These are phyloP conservation scores for Geosmithia morbida DNA, from an alignment of 2,329 filamentous ascomycete genomes.

Conservation along the genomic window DNA sequence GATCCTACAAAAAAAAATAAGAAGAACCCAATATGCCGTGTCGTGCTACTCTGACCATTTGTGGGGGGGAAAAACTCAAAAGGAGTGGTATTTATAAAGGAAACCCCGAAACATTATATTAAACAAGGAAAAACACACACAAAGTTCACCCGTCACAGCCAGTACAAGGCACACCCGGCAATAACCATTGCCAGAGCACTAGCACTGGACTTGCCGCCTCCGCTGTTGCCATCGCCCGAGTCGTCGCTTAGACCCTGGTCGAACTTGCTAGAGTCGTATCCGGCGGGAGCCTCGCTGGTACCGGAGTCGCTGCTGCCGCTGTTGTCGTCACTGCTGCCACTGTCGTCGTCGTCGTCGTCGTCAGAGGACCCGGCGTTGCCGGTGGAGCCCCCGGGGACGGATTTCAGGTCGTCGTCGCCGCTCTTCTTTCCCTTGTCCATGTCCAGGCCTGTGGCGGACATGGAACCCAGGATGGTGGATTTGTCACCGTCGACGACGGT, in stretches of 20 bases:
- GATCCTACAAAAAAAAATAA: not conserved
- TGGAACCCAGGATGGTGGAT: slow-evolving; percentile 60
- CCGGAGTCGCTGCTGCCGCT: slow-evolving; percentile 10
- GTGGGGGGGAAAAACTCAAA: not conserved
- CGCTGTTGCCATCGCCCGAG: slow-evolving; percentile 16
- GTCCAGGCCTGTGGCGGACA: slow-evolving; percentile 69
- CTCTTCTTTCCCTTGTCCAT: slow-evolving; percentile 34
- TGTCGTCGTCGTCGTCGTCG: slow-evolving; percentile 10
- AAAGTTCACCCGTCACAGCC: slow-evolving; percentile 11
- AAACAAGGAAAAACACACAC: not conserved
- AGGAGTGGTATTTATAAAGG: not conserved
- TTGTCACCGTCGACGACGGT: slow-evolving; percentile 66
- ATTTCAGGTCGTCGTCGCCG: slow-evolving; percentile 6
- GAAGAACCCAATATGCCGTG: not conserved
- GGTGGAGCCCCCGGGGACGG: slow-evolving; percentile 13
- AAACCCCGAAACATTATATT: not conserved
- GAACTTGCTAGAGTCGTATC: slow-evolving; percentile 23
- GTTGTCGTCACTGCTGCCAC: slow-evolving; percentile 9
- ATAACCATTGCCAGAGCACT: slow-evolving; percentile 22
- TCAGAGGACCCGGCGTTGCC: slow-evolving; percentile 9
- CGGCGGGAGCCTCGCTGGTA: slow-evolving; percentile 5
- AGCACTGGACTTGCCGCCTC: slow-evolving; percentile 14
- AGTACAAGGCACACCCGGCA: slow-evolving; percentile 18
- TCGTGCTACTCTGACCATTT: not conserved
- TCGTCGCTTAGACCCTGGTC: slow-evolving; percentile 20